Evolutionary conservation across 192 early-diverging fungal genomes (phyloP).

Genomic region (Anaeromyces robustus): DNA sequence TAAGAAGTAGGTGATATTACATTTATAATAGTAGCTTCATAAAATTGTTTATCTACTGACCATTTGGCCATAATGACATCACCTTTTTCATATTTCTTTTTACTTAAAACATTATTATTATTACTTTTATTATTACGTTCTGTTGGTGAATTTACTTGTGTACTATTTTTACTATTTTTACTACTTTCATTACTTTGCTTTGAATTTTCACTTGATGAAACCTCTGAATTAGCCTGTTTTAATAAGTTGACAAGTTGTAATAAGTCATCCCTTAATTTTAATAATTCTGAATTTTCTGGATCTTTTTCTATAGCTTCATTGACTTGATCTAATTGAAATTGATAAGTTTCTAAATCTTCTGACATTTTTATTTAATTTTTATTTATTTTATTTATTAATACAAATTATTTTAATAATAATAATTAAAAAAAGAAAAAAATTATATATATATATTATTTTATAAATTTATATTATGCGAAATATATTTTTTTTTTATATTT

Average conservation of each 20-base stretch:
- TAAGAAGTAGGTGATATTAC: background rate
- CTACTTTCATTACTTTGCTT: background rate
- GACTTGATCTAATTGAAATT: conserved; percentile 54
- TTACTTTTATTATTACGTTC: background rate
- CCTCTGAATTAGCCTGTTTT: background rate
- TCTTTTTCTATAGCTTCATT: conserved; percentile 49
- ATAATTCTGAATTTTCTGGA: conserved; percentile 50
- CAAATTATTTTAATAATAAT: too few species aligned
- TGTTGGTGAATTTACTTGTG: background rate
- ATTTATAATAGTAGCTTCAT: background rate
- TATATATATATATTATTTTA: too few species aligned
- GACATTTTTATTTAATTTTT: background rate
- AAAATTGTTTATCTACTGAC: background rate
- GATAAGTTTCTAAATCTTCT: conserved; percentile 37
- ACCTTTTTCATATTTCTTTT: background rate
- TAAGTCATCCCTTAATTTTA: conserved; percentile 46
- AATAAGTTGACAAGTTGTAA: conserved; percentile 49
- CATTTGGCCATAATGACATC: background rate
- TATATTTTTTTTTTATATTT: too few species aligned
- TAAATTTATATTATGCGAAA: too few species aligned
- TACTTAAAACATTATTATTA: background rate
- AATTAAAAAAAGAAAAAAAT: too few species aligned
- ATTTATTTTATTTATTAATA: too few species aligned
- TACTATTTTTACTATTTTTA: background rate
- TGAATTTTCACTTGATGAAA: conserved; percentile 7